phyloP scores from a whole-genome alignment of 2,329 filamentous ascomycete genomes.

The Xenosphaeropsis pyriputrescens region DNA sequence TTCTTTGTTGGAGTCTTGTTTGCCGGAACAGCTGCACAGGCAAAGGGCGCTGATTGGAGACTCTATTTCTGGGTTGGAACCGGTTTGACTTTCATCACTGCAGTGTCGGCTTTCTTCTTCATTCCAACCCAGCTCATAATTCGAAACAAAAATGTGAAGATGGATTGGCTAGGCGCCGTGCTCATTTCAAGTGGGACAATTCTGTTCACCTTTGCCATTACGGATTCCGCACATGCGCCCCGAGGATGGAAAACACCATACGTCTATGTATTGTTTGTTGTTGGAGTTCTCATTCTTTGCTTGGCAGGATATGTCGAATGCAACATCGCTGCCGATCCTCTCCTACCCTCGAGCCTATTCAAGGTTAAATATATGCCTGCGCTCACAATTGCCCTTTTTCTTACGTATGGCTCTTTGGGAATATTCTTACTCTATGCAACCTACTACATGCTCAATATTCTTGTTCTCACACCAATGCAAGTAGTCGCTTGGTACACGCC shows the following conservation, averaged over 20 bases:
- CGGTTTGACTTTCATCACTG: conserved; percentile 30
- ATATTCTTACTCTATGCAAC: conserved; percentile 57
- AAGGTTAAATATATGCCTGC: conserved; percentile 53
- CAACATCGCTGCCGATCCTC: conserved; percentile 50
- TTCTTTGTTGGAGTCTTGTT: conserved; percentile 50
- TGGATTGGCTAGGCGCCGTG: conserved; percentile 54
- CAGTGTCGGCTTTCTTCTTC: conserved; percentile 27
- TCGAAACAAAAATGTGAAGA: conserved; percentile 26
- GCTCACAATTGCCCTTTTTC: conserved; percentile 43
- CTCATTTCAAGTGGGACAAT: conserved; percentile 51
- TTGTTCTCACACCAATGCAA: conserved; percentile 35
- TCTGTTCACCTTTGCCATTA: conserved; percentile 62
- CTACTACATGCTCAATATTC: conserved; percentile 42
- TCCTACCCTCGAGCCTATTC: conserved; percentile 59
- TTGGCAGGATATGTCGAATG: conserved; percentile 57
- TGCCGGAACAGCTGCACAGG: conserved; percentile 45
- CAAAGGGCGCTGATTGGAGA: conserved; percentile 32
- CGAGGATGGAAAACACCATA: conserved; percentile 62
- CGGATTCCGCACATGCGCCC: conserved; percentile 54
- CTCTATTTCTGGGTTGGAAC: conserved; percentile 58
- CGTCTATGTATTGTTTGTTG: conserved; percentile 47
- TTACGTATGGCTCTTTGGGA: conserved; percentile 54
- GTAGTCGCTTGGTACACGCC: conserved; percentile 49
- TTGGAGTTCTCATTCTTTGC: conserved; percentile 45
- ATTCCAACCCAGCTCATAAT: conserved; percentile 31